Base-by-base conservation (phyloP, 1,139 yeast genomes). In the Pneumocystis jirovecii region DNA sequence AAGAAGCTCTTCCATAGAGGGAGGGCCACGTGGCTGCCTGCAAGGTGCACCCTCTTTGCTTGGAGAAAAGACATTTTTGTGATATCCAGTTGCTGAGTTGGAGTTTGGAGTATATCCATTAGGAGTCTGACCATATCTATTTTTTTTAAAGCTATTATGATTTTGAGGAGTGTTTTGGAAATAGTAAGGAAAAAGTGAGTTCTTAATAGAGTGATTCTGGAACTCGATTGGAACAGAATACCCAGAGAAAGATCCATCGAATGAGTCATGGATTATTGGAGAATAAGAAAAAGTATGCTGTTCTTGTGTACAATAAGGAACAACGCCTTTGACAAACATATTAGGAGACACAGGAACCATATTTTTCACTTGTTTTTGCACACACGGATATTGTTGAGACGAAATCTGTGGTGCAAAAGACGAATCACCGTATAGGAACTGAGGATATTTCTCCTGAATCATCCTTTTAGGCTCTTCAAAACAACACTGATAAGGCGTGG, bases 11-110 rank as follows among this genome's bases (percentile, higher is more conserved):
- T 60, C 61, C 45, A 60, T 60, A 39, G 61, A 29, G 10, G 61
- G 61, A 1, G 61, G 61, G 31, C 61, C 61, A 60, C 44, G 45
- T 10, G 61, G 61, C 25, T 60, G 61, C 7, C 61, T 29, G 25
- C n/a, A 60, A n/a, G 61, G 61, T 2, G 17, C 31, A 10, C 61
- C 61, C 10, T 42, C 61, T 25, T 31, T 60, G 25, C 12, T 50
- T 12, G 31, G 21, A 50, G 57, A 6, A 25, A n/a, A 4, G 10
- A 7, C 5, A 25, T 50, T 10, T 1, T n/a, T n/a, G 12, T 50
- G 57, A 25, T 25, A 15, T 1, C 34, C 34, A 25, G n/a, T 10
- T 25, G 2, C 5, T 3, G 34, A 50, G 25, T 50, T 25, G 3
- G 7, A 12, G 12, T 25, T 50, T 50, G 29, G 1, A 50, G 17